Evolutionary conservation across 495 filamentous ascomycete species (phyloP).

Genomic region (Clohesyomyces aquaticus): DNA sequence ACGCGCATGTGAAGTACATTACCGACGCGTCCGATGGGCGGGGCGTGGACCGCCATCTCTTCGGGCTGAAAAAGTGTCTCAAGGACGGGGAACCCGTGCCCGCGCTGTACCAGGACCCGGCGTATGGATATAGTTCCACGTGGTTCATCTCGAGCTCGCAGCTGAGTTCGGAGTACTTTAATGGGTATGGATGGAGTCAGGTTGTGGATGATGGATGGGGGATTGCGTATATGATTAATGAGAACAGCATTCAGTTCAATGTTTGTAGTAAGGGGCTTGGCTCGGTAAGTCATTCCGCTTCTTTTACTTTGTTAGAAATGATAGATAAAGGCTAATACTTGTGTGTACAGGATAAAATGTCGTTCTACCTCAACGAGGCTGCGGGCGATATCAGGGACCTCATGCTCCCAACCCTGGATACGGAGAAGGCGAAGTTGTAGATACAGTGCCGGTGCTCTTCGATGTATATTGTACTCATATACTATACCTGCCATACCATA

Average conservation of each 20-base stretch:
- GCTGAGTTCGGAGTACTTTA: constrained; percentile 95
- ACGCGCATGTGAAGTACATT: constrained; percentile 88
- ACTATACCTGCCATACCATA: too few species aligned
- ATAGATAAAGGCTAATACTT: constrained; percentile 20
- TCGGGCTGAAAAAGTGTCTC: constrained; percentile 91
- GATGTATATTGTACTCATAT: constrained; percentile 5
- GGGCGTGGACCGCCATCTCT: constrained; percentile 95
- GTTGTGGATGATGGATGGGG: constrained; percentile 96
- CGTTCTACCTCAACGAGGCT: constrained; percentile 90
- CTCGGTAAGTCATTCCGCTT: constrained; percentile 48
- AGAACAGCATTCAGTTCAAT: constrained; percentile 98
- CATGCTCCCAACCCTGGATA: constrained; percentile 77
- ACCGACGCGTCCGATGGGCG: constrained; percentile 83
- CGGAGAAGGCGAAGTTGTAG: constrained; percentile 89
- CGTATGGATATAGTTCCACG: constrained; percentile 77
- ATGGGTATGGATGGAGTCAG: constrained; percentile 99
- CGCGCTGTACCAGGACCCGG: constrained; percentile 81
- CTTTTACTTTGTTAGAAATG: not conserved
- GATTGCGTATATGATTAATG: constrained; percentile 99
- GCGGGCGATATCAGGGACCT: constrained; percentile 88
- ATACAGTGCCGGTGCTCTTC: too few species aligned
- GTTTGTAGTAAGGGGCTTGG: constrained; percentile 93
- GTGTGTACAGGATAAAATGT: constrained; percentile 75
- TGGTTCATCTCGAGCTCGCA: constrained; percentile 92
- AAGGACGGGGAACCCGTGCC: constrained; percentile 81